Evolutionary conservation across 2,329 filamentous ascomycete genomes (phyloP).

Genomic region (Periconia digitata): DNA sequence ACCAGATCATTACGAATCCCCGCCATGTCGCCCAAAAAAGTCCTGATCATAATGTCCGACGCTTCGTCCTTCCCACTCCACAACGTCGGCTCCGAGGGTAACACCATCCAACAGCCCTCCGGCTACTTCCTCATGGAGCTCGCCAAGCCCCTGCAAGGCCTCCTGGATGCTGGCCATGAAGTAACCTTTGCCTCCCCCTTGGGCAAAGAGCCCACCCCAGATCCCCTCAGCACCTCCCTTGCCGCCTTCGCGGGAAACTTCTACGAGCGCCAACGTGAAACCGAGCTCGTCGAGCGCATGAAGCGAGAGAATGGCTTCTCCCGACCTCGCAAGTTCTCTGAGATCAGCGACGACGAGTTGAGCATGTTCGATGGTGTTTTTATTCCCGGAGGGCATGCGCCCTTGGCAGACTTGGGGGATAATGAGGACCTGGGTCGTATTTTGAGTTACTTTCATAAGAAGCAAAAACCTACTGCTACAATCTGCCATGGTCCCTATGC

Average conservation of each 20-base stretch:
- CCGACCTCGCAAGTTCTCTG: conserved; percentile 40
- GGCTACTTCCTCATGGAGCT: conserved; percentile 39
- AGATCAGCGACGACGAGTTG: conserved; percentile 46
- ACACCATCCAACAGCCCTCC: conserved; percentile 27
- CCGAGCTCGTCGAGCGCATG: conserved; percentile 48
- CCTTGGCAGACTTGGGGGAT: conserved; percentile 46
- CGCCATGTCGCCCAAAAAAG: conserved; percentile 39
- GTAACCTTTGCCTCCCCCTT: conserved; percentile 51
- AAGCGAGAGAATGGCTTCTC: conserved; percentile 49
- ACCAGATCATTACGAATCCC: neutral
- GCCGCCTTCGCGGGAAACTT: conserved; percentile 51
- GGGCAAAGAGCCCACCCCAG: conserved; percentile 46
- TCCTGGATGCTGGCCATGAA: conserved; percentile 41
- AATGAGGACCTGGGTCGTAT: conserved; percentile 48
- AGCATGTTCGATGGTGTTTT: conserved; percentile 45
- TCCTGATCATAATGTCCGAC: conserved; percentile 51
- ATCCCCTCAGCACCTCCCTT: conserved; percentile 47
- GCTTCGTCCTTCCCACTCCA: conserved; percentile 39
- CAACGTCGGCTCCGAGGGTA: conserved; percentile 26
- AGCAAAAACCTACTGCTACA: conserved; percentile 48
- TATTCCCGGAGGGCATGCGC: conserved; percentile 51
- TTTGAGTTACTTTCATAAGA: conserved; percentile 44
- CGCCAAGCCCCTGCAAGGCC: conserved; percentile 30
- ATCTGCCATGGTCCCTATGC: conserved; percentile 54
- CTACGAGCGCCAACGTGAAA: conserved; percentile 46